Evolutionary conservation across 345 rosid species (phyloP), one percentile per base, ranked within the genome.

Genomic region (Mallotus nudiflorus): DNA sequence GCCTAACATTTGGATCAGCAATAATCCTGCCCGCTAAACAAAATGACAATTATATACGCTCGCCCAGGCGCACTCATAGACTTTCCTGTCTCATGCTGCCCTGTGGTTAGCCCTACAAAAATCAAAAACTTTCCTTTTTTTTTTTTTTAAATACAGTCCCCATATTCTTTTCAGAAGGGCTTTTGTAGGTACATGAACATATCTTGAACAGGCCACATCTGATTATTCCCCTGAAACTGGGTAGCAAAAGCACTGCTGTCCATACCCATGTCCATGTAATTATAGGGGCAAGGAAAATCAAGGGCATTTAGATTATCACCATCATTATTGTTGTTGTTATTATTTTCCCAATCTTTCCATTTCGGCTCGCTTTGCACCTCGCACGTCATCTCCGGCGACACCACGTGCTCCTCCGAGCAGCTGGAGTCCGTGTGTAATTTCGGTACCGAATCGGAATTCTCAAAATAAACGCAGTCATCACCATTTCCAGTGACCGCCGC

Each of bases 291-390:
- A 0, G 78, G 74, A 28, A 67, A 70, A 6, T 81, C 88, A 0
- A 82, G 29, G 80, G 73, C 18, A 69, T 68, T 88, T 9, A 63
- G 74, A 6, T 15, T n/a, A 4, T 18, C 66, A 35, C 72, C n/a
- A n/a, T n/a, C n/a, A n/a, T n/a, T n/a, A n/a, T n/a, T n/a, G n/a
- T n/a, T n/a, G n/a, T n/a, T n/a, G n/a, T n/a, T n/a, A n/a, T n/a
- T n/a, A n/a, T n/a, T n/a, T n/a, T n/a, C 61, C 88, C 81, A 81
- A 4, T 83, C 89, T 66, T 74, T 83, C 93, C 75, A 81, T 50
- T 71, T 85, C 6, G 91, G 93, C 73, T 94, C 93, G 75, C 99
- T 94, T 82, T 94, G 93, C 13, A 91, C 99, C 91, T 94, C 99
- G 78, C 79, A 79, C n/a, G 80, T 86, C 79, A 94, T 77, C 71